Evolutionary conservation across 2,329 filamentous ascomycete species (phyloP), one percentile per base, ranked within the genome.

Genomic region (Diaporthe helianthi): DNA sequence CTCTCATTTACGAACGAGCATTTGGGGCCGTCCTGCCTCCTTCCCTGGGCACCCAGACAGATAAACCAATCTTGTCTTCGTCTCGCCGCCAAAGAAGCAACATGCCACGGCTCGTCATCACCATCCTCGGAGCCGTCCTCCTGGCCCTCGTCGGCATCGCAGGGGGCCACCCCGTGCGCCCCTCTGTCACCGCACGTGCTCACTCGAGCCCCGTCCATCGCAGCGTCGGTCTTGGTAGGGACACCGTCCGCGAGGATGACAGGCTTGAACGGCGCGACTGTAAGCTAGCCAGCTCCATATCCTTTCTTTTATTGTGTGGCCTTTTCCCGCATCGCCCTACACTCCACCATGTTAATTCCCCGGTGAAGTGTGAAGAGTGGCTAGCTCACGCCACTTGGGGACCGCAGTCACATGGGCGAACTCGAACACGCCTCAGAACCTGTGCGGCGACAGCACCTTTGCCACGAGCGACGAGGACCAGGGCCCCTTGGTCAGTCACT

Each of bases 381-480:
- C 13, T 15, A 44, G 38, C 52, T 54, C 41, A 46, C 49, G 26
- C 15, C 8, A 8, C 1, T 19, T 8, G 2, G 8, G 9, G 5
- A 4, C n/a, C n/a, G 10, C 26, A 67, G 65, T 70, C 65, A 67
- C 61, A 24, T 70, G 69, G 69, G 58, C 51, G 33, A 54, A 70
- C 55, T 44, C 55, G 26, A 26, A 49, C 24, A 26, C 47, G 2
- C 22, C 41, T 15, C 69, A 70, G 65, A 60, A 58, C 65, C 65
- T 70, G 33, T 70, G 69, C 55, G 55, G 65, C 17, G 17, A 26
- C 65, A 68, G 65, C 44, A 68, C 17, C 49, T 52, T 70, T 22
- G 49, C 51, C 31, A 31, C 31, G 47, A 58, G n/a, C 26, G 60
- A 49, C 13, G 46, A 46, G n/a, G 33, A 47, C 41, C 22, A 38